Evolutionary conservation across 1,284 basidiomycete species (phyloP), one percentile per base, ranked within the genome.

Genomic region (Entoloma clypeatum): DNA sequence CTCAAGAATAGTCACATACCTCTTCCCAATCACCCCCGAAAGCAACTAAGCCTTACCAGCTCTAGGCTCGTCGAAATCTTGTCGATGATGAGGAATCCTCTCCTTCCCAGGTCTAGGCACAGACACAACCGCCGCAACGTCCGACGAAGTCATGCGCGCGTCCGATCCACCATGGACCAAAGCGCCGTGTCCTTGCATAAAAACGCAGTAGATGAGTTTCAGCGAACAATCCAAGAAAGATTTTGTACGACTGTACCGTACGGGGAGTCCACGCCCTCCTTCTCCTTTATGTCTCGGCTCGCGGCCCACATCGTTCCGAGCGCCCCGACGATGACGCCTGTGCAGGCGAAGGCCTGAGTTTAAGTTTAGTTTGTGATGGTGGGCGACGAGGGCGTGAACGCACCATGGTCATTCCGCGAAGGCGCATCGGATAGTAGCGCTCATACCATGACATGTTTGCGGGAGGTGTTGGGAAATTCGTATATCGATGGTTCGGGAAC

Each of bases 41-140:
- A n/a, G n/a, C n/a, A n/a, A n/a, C n/a, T n/a, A n/a, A n/a, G n/a
- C n/a, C n/a, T n/a, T n/a, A n/a, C n/a, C n/a, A n/a, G n/a, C n/a
- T n/a, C n/a, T n/a, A n/a, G n/a, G n/a, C n/a, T n/a, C n/a, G n/a
- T n/a, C n/a, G n/a, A n/a, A n/a, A n/a, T n/a, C n/a, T n/a, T n/a
- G n/a, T n/a, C n/a, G n/a, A n/a, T 43, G 49, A 14, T 47, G 49
- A 23, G 40, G 49, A 2, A 55, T 26, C 27, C 54, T 51, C 33
- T 57, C 50, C 28, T 57, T 55, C 6, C 53, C 52, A 14, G 58
- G 60, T 37, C 55, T 63, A 0, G 61, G 60, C 7, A 61, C 39
- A 1, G 61, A 61, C 8, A 63, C 61, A 6, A 54, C 59, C 7
- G 56, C 59, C 43, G 54, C 55, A 19, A 64, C 61, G 44, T 65